Percentiles rank a stretch among this genome's conserved stretches.
Conservation (phyloP, 192 early-diverging fungal species). For the Coemansia sp. region DNA sequence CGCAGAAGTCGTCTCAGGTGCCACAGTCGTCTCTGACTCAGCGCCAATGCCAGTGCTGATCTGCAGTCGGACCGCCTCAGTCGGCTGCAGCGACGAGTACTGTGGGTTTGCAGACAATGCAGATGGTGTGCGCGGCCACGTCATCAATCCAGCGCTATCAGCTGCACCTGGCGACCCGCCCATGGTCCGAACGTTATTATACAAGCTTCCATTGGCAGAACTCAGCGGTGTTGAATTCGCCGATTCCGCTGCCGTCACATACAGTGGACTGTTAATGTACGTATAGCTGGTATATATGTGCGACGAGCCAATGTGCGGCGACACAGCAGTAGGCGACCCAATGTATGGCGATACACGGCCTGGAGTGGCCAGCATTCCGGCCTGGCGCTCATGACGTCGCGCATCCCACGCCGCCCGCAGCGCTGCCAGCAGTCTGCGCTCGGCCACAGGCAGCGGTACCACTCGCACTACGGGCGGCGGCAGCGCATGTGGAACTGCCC, state of each 20-base stretch:
- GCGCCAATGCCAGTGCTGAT: neutral
- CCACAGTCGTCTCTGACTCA: neutral
- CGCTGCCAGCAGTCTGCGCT: conserved; percentile 29
- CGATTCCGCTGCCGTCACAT: neutral
- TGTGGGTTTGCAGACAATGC: neutral
- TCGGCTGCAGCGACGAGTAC: neutral
- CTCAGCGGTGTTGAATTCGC: conserved; percentile 30
- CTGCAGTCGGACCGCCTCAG: neutral
- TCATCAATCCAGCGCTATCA: neutral
- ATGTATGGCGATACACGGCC: neutral
- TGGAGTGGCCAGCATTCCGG: neutral
- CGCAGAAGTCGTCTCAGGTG: neutral
- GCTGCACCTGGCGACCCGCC: conserved; percentile 5
- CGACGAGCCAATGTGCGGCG: neutral
- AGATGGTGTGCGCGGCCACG: neutral
- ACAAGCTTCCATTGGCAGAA: conserved; percentile 31
- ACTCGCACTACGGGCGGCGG: conserved; percentile 44
- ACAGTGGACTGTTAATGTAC: neutral
- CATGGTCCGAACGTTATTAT: conserved; percentile 29
- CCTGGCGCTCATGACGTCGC: conserved; percentile 19
- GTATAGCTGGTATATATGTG: neutral
- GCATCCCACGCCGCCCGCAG: conserved; percentile 33
- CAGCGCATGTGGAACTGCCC: conserved; percentile 30
- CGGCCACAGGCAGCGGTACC: conserved; percentile 36
- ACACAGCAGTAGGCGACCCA: neutral